A percentile compares a stretch with the other conserved stretches of the same genome.
phyloP scores from a whole-genome alignment of 306 rosid genomes.

The Cucurbita ficifolia region DNA sequence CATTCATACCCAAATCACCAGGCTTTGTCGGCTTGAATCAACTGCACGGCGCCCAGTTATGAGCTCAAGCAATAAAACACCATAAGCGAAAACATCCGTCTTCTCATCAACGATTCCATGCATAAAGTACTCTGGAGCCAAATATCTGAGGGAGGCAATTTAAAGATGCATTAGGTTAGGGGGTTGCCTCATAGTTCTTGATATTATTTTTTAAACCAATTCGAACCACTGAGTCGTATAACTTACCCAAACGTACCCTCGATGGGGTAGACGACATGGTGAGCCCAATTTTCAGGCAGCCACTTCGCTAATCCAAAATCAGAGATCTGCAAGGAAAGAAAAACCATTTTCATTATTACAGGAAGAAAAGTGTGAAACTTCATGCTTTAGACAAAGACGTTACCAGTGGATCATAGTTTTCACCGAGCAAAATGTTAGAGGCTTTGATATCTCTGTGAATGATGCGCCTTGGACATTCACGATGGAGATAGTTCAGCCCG shows the following conservation, averaged over 20 bases:
- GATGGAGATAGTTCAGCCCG: slow-evolving; percentile 71
- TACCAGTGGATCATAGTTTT: slow-evolving; percentile 72
- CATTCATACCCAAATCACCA: slow-evolving; percentile 67
- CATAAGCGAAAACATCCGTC: slow-evolving; percentile 80
- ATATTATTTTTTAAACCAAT: background rate
- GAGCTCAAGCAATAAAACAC: slow-evolving; percentile 84
- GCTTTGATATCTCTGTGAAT: slow-evolving; percentile 96
- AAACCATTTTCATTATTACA: background rate
- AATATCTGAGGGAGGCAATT: slow-evolving; percentile 40
- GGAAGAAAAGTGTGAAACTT: background rate
- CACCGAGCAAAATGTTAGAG: slow-evolving; percentile 61
- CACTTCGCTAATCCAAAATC: slow-evolving; percentile 96
- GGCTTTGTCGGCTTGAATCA: slow-evolving; percentile 70
- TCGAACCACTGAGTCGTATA: background rate
- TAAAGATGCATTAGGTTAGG: background rate
- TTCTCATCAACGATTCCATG: slow-evolving; percentile 89
- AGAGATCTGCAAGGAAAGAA: slow-evolving; percentile 43
- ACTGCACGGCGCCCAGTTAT: slow-evolving; percentile 92
- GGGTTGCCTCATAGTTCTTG: background rate
- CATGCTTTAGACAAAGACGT: background rate
- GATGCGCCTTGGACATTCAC: slow-evolving; percentile 69
- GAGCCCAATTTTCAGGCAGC: slow-evolving; percentile 88
- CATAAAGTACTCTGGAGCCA: slow-evolving; percentile 96
- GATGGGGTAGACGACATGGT: slow-evolving; percentile 86
- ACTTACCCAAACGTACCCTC: slow-evolving; percentile 94